phyloP scores from a whole-genome alignment of 2,329 filamentous ascomycete species.

The Aspergillus ochraceoroseus region DNA sequence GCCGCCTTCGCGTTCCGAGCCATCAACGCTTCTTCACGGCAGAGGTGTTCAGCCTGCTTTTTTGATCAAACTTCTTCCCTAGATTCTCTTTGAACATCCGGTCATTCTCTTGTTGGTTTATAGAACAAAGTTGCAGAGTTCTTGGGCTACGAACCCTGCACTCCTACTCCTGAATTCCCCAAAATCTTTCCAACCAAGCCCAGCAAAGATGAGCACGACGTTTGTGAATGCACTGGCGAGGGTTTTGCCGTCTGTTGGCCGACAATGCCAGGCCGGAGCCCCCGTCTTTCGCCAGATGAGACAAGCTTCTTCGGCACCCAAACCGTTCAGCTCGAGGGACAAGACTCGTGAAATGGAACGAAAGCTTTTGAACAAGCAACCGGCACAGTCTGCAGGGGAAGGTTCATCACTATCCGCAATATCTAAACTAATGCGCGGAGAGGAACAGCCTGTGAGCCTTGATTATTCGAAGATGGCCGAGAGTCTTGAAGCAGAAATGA shows the following conservation, averaged over 20 bases:
- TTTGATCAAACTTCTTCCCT: no score
- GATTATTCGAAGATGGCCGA: conserved; percentile 34
- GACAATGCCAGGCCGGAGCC: conserved; percentile 25
- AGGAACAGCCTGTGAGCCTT: conserved; percentile 20
- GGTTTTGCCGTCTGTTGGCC: conserved; percentile 31
- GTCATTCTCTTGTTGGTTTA: no score
- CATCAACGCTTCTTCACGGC: no score
- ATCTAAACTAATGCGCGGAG: conserved; percentile 28
- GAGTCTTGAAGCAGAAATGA: conserved; percentile 34
- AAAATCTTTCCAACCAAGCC: conserved; percentile 1
- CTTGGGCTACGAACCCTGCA: not conserved
- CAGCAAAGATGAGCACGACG: conserved; percentile 31
- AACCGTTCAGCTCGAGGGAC: conserved; percentile 14
- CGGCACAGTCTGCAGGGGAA: conserved; percentile 17
- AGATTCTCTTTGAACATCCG: no score
- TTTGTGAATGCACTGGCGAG: conserved; percentile 31
- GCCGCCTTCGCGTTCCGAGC: conserved; percentile 16
- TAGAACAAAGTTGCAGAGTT: no score
- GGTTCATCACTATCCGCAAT: conserved; percentile 30
- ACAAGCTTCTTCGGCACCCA: conserved; percentile 34
- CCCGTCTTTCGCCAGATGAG: conserved; percentile 24
- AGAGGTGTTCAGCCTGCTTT: no score
- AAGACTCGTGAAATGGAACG: conserved; percentile 26
- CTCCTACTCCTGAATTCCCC: conserved; percentile 1
- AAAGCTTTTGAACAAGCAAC: conserved; percentile 26